Evolutionary conservation across 2,329 filamentous ascomycete genomes (phyloP), one percentile per base, ranked within the genome.

Genomic region (Curvularia spicifera): DNA sequence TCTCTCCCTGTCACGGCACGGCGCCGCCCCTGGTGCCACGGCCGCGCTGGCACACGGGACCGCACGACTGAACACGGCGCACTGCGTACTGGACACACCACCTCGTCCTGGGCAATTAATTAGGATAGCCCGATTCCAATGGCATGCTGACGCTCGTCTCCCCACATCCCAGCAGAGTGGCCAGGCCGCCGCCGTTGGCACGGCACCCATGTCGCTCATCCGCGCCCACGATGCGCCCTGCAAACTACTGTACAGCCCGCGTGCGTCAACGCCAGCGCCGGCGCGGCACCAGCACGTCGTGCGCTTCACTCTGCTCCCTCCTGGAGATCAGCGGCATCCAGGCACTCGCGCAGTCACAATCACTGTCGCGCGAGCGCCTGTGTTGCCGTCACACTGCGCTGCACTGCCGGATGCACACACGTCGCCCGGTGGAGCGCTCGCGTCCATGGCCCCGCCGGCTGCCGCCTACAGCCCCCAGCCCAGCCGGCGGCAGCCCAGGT

Each of bases 131-230:
- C 10, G 29, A 31, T 31, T 31, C 18, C 18, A 18, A 18, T 18
- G 18, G 29, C 29, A 28, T 28, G 26, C 29, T 12, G 9, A 20
- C 31, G 40, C 37, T 9, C 26, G 28, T 31, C 33, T 49, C 56
- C 61, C 59, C 61, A 57, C 55, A 46, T 61, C 54, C 61, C 61
- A 64, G 59, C 22, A 56, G 22, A 24, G 26, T 51, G 61, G 61
- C 56, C 53, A 51, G 46, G 50, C 59, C 56, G 48, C 46, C 35
- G 56, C 51, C 47, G n/a, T 49, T 28, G 45, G 42, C 50, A 18
- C 31, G 35, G 10, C n/a, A 42, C 42, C 45, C 55, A 56, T 47
- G 54, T 54, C 50, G 55, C 54, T 50, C 53, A 54, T 56, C 54
- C 51, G 55, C 55, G 28, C 13, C 15, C 57, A 50, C 53, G 44